phyloP scores from a whole-genome alignment of 306 rosid genomes.

The Pachyrhizus erosus region DNA sequence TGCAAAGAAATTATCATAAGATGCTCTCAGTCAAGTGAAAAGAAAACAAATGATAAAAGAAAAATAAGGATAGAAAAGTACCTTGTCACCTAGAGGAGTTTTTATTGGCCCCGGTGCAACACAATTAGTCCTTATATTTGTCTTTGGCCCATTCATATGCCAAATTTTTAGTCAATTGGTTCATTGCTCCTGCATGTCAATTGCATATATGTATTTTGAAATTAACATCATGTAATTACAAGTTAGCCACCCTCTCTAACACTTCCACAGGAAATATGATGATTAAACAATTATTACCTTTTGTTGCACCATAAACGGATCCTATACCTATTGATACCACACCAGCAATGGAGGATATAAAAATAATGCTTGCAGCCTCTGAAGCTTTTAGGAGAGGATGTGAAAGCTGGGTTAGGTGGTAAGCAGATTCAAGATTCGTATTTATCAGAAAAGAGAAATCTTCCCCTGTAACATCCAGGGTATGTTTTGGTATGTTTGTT shows the following conservation, averaged over 20 bases:
- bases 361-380: constrained; percentile 35
- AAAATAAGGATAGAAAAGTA: no score
- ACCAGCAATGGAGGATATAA: constrained; percentile 45
- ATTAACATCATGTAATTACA: no score
- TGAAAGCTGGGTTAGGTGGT: constrained; percentile 45
- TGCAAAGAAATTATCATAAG: no score
- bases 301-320: constrained; percentile 48
- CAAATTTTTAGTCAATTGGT: constrained; percentile 52
- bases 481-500: background rate
- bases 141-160: constrained; percentile 78
- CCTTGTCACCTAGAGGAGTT: constrained; percentile 43
- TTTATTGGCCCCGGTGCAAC: constrained; percentile 59
- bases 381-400: constrained; percentile 50
- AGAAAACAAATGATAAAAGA: no score
- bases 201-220: background rate
- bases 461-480: constrained; percentile 33
- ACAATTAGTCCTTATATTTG: constrained; percentile 60
- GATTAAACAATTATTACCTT: constrained; percentile 41
- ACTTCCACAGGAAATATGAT: background rate
- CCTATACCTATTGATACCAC: background rate
- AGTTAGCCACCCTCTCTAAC: background rate
- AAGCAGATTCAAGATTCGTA: constrained; percentile 44
- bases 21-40: no score
- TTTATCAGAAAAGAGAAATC: constrained; percentile 37
- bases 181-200: constrained; percentile 56